Conservation (phyloP, 2,329 filamentous ascomycete species). For the Raffaelea deltoideospora region DNA sequence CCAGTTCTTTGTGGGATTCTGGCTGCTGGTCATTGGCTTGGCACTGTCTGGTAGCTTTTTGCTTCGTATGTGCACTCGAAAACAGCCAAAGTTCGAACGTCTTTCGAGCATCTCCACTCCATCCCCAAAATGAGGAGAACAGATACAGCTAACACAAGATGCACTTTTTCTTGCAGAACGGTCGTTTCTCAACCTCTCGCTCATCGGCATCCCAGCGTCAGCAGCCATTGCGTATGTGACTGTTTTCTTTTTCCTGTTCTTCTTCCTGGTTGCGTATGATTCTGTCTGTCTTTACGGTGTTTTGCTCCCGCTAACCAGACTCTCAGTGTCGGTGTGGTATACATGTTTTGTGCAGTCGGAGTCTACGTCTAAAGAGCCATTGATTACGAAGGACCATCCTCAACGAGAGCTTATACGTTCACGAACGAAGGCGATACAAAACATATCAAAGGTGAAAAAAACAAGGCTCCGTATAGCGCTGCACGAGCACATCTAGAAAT, state of each 20-base stretch:
- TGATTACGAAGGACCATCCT: too few species aligned
- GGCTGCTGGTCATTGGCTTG: constrained; percentile 57
- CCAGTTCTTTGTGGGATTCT: constrained; percentile 72
- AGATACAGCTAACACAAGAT: constrained; percentile 15
- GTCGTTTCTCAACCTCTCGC: constrained; percentile 58
- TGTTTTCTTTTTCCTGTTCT: constrained; percentile 5
- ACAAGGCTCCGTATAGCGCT: background rate
- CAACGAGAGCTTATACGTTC: too few species aligned
- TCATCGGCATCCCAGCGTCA: constrained; percentile 76
- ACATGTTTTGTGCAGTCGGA: constrained; percentile 97
- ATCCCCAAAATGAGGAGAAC: too few species aligned
- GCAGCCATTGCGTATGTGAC: constrained; percentile 69
- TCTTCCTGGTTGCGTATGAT: too few species aligned
- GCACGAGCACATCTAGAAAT: background rate
- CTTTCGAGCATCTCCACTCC: too few species aligned
- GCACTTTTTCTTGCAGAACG: constrained; percentile 46
- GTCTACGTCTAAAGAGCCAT: constrained; percentile 71
- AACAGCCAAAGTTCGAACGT: background rate
- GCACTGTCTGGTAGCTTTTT: constrained; percentile 66
- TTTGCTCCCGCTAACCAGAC: background rate
- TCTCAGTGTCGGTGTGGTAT: constrained; percentile 75
- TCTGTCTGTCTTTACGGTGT: background rate
- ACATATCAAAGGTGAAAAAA: too few species aligned
- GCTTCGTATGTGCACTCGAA: constrained; percentile 47
- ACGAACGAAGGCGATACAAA: too few species aligned